phyloP scores from a whole-genome alignment of 2,329 filamentous ascomycete genomes.

The Penicillium janthinellum region DNA sequence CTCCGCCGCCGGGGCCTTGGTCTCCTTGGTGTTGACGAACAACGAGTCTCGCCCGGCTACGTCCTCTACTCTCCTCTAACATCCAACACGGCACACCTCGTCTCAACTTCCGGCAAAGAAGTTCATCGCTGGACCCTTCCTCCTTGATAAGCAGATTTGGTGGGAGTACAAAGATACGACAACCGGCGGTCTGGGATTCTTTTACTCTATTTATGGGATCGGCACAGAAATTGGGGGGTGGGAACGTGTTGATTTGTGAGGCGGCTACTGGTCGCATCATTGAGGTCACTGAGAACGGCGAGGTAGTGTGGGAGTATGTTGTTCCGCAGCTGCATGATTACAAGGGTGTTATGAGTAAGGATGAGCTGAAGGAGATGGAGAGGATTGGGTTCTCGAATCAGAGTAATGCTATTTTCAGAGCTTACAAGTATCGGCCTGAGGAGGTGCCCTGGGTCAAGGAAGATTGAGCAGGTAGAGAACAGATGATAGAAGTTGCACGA shows the following conservation, averaged over 20 bases:
- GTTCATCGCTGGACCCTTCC: conserved; percentile 50
- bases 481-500: neutral
- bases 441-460: conserved; percentile 45
- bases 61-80: conserved; percentile 48
- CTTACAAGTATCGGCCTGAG: conserved; percentile 47
- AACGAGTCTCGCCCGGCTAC: conserved; percentile 44
- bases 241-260: conserved; percentile 50
- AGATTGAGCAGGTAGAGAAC: neutral
- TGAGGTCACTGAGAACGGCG: conserved; percentile 46
- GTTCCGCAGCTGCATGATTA: conserved; percentile 48
- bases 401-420: conserved; percentile 49
- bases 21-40: conserved; percentile 42
- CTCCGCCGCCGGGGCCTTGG: conserved; percentile 47
- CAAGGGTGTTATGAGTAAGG: conserved; percentile 25
- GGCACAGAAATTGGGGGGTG: conserved; percentile 45
- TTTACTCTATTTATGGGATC: conserved; percentile 53
- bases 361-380: conserved; percentile 36
- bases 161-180: conserved; percentile 49
- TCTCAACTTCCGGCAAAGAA: conserved; percentile 46
- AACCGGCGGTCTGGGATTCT: conserved; percentile 43
- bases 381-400: conserved; percentile 42
- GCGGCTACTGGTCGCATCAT: conserved; percentile 49
- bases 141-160: conserved; percentile 41
- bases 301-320: conserved; percentile 50
- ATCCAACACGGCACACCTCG: conserved; percentile 42